phyloP scores from a whole-genome alignment of 1,284 basidiomycete genomes.

The Sanghuangporus weigelae region DNA sequence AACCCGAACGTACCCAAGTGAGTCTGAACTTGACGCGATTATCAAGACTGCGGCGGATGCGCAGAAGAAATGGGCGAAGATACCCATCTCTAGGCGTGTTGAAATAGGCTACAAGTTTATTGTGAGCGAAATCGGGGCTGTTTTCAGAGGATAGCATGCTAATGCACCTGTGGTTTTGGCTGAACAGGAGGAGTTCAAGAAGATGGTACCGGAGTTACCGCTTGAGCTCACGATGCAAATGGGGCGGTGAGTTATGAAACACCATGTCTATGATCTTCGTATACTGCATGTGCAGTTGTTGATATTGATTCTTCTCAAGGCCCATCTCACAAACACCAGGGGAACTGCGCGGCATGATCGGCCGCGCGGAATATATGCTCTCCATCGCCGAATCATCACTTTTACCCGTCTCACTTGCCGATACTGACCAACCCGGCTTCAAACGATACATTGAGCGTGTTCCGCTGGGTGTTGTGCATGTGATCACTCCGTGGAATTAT shows the following conservation, averaged over 20 bases:
- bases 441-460: constrained; percentile 76
- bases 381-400: constrained; percentile 77
- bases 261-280: background rate
- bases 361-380: constrained; percentile 81
- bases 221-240: constrained; percentile 76
- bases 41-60: constrained; percentile 58
- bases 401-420: constrained; percentile 67
- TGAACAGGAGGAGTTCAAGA: constrained; percentile 68
- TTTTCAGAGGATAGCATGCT: background rate
- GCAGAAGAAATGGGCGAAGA: constrained; percentile 70
- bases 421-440: constrained; percentile 80
- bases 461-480: constrained; percentile 84
- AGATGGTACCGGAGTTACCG: constrained; percentile 63
- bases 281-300: background rate
- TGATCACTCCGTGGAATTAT: constrained; percentile 89
- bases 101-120: constrained; percentile 73
- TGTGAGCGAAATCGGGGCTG: constrained; percentile 34
- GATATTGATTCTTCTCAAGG: constrained; percentile 33
- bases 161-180: background rate
- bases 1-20: constrained; percentile 51
- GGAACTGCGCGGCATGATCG: constrained; percentile 78
- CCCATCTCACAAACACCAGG: constrained; percentile 74
- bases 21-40: constrained; percentile 51
- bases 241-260: constrained; percentile 51
- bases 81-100: constrained; percentile 67